Conservation (phyloP, 306 rosid species). For the Amphicarpaea edgeworthii region DNA sequence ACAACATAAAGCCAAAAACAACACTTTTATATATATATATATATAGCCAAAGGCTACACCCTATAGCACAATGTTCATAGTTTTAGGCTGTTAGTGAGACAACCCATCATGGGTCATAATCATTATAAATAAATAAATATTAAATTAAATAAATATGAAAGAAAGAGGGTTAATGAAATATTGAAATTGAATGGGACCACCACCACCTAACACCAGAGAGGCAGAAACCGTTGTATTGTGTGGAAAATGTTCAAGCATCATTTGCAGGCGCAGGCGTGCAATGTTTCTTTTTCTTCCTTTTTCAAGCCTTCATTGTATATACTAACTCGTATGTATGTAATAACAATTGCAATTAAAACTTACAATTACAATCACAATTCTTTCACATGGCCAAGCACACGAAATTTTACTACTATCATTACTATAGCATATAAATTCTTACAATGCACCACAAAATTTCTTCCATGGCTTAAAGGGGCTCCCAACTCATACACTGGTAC, state of each 20-base stretch:
- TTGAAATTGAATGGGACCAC: too few species aligned
- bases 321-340: too few species aligned
- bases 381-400: slow-evolving; percentile 24
- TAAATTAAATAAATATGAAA: neutral
- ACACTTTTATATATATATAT: too few species aligned
- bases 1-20: neutral
- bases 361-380: neutral
- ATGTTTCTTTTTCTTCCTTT: neutral
- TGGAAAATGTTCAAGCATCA: slow-evolving; percentile 46
- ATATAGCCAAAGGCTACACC: too few species aligned
- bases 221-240: slow-evolving; percentile 32
- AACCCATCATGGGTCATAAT: neutral
- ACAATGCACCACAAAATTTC: slow-evolving; percentile 18
- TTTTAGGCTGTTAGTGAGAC: too few species aligned
- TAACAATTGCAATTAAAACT: neutral
- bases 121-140: too few species aligned
- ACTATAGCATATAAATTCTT: slow-evolving; percentile 11
- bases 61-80: neutral
- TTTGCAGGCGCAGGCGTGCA: slow-evolving; percentile 46
- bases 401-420: neutral
- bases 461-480: slow-evolving; percentile 40
- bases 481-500: slow-evolving; percentile 38
- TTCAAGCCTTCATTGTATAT: neutral
- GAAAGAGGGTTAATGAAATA: neutral
- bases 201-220: neutral